Evolutionary conservation across 371 early-diverging fungal genomes (phyloP), one percentile per base, ranked within the genome.

Genomic region (Mortierella sp.): DNA sequence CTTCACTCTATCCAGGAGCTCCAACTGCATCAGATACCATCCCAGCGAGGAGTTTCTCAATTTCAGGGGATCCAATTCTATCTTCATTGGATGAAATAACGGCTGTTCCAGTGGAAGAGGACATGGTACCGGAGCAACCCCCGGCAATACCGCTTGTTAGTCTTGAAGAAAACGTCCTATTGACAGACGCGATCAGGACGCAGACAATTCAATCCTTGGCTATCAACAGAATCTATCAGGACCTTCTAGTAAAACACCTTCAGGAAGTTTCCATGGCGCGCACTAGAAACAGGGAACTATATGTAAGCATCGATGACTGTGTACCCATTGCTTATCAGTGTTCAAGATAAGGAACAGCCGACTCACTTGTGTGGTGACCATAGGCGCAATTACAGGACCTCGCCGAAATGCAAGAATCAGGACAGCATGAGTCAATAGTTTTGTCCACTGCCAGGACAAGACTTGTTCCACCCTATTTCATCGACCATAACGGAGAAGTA

Each of bases 381-480:
- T 61, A 67, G 74, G 56, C 40, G 0, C 60, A 63, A 22, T 21
- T 67, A 6, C 50, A 51, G 16, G 57, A 49, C 0, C 27, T 60
- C 27, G 39, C 60, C 4, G 60, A 67, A 0, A 67, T 39, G 49
- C 63, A 55, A 6, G 40, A 52, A 6, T 1, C 14, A 19, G 46
- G 28, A 13, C 28, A 55, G 19, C 16, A 27, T 21, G 67, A 57
- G 1, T 67, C 73, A 0, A 40, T 66, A 17, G 13, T 55, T 17
- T n/a, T 67, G 9, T 13, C 47, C 0, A 19, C 57, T 8, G 41
- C 78, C 2, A 57, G 55, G 17, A 29, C 50, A 16, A 43, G 68
- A 8, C 21, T 78, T 6, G 79, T 72, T 28, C 79, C 69, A 17
- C 82, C 78, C 6, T 82, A 83, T 69, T 88, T 88, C 64, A 66